Percentiles rank a stretch among this genome's conserved stretches.
Conservation (phyloP, 352 stramenopile genomes). For the Globisporangium sylvaticum region DNA sequence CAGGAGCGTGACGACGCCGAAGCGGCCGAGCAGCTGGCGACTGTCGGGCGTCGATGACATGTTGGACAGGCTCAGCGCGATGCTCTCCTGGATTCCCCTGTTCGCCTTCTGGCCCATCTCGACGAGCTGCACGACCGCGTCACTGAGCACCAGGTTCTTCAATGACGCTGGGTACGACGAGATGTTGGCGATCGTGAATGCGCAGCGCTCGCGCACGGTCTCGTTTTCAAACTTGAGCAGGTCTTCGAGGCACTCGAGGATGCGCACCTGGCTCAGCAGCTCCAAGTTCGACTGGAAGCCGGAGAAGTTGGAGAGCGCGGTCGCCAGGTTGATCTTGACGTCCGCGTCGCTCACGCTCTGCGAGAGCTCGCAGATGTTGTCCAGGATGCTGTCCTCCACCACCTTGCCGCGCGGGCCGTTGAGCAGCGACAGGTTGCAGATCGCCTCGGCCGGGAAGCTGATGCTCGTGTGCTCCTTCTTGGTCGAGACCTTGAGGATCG, state of each 20-base stretch:
- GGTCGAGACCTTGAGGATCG: constrained; percentile 70
- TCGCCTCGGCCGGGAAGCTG: constrained; percentile 62
- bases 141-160: constrained; percentile 61
- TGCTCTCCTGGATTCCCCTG: constrained; percentile 64
- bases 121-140: constrained; percentile 63
- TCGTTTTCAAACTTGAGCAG: constrained; percentile 73
- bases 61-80: constrained; percentile 68
- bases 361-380: constrained; percentile 65
- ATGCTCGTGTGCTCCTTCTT: constrained; percentile 57
- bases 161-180: constrained; percentile 57
- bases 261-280: constrained; percentile 50
- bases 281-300: constrained; percentile 67
- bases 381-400: constrained; percentile 73
- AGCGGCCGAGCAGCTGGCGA: constrained; percentile 48
- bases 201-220: constrained; percentile 60
- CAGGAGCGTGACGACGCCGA: constrained; percentile 66
- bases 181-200: constrained; percentile 73
- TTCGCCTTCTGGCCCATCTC: constrained; percentile 52
- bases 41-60: constrained; percentile 61
- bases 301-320: constrained; percentile 78
- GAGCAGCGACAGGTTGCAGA: constrained; percentile 77
- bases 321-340: constrained; percentile 61
- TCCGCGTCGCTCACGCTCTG: constrained; percentile 34
- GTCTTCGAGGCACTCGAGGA: constrained; percentile 72
- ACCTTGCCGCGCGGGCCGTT: constrained; percentile 65